Evolutionary conservation across 139 green algal species (phyloP).

Genomic region (Chlorella sp.): DNA sequence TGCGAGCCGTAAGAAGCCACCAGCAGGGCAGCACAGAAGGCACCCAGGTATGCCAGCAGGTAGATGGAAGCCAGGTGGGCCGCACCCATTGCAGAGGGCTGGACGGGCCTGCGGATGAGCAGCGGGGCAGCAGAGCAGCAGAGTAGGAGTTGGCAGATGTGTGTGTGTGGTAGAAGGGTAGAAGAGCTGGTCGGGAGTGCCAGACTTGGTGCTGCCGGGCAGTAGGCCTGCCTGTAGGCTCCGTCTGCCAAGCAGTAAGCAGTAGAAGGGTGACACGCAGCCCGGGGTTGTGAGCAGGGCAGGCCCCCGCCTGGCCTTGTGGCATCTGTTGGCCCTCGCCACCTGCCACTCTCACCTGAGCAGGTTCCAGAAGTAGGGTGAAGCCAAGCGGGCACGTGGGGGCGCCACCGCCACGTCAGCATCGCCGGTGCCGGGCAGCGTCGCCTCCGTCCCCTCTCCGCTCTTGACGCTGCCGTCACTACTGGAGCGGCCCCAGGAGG

Average conservation of each 20-base stretch:
- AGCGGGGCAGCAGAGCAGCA: no score
- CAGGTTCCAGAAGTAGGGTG: constrained; percentile 19
- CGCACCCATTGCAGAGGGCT: constrained; percentile 6
- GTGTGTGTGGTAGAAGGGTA: background rate
- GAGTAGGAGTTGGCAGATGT: no score
- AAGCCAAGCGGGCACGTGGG: background rate
- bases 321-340: no score
- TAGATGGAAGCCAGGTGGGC: constrained; percentile 10
- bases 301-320: background rate
- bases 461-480: background rate
- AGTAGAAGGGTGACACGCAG: background rate
- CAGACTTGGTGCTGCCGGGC: no score
- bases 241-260: background rate
- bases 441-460: background rate
- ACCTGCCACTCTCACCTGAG: background rate
- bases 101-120: constrained; percentile 7
- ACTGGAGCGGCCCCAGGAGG: background rate
- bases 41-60: constrained; percentile 17
- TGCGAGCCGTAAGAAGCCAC: background rate
- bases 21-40: constrained; percentile 22
- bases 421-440: background rate
- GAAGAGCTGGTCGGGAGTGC: background rate
- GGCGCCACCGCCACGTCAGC: background rate
- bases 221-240: background rate
- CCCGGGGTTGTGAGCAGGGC: no score